Percentiles rank a stretch among this genome's conserved stretches.
Conservation (phyloP, 345 rosid species). For the Erucastrum elatum region DNA sequence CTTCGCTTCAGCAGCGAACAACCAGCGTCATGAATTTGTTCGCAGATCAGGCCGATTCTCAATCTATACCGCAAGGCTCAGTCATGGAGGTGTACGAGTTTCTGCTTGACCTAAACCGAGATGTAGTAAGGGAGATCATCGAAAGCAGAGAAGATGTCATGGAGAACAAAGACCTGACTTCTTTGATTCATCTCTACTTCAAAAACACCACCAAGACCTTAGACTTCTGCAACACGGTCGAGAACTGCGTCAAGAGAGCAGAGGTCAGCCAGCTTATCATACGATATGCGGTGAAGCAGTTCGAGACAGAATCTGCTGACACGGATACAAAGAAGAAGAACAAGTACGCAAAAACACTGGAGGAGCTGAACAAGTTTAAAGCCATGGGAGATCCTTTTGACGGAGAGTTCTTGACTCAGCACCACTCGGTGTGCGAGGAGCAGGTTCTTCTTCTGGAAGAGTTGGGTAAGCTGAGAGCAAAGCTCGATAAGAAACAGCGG, state of each 20-base stretch:
- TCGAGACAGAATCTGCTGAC: conserved; percentile 43
- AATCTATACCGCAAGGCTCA: conserved; percentile 54
- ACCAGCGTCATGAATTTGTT: conserved; percentile 51
- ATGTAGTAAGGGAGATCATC: conserved; percentile 53
- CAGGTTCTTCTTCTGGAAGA: conserved; percentile 55
- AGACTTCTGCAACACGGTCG: conserved; percentile 65
- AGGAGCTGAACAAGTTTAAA: conserved; percentile 60
- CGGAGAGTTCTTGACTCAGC: conserved; percentile 51
- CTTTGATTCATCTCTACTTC: conserved; percentile 66
- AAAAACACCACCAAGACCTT: conserved; percentile 54
- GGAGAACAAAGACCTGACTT: conserved; percentile 56
- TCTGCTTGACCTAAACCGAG: conserved; percentile 69
- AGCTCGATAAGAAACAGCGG: conserved; percentile 66
- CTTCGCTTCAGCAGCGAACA: conserved; percentile 55
- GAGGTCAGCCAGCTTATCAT: conserved; percentile 56
- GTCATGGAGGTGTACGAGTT: conserved; percentile 58
- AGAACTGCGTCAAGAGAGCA: conserved; percentile 55
- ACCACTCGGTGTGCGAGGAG: conserved; percentile 37
- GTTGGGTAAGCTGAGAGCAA: conserved; percentile 46
- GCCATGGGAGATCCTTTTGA: conserved; percentile 72
- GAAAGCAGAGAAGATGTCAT: conserved; percentile 58
- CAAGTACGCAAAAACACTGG: conserved; percentile 54
- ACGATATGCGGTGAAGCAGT: conserved; percentile 55
- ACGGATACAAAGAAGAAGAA: conserved; percentile 35
- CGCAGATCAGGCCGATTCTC: conserved; percentile 35